Base-by-base conservation (phyloP, 345 rosid genomes). In the Barbarea vulgaris region DNA sequence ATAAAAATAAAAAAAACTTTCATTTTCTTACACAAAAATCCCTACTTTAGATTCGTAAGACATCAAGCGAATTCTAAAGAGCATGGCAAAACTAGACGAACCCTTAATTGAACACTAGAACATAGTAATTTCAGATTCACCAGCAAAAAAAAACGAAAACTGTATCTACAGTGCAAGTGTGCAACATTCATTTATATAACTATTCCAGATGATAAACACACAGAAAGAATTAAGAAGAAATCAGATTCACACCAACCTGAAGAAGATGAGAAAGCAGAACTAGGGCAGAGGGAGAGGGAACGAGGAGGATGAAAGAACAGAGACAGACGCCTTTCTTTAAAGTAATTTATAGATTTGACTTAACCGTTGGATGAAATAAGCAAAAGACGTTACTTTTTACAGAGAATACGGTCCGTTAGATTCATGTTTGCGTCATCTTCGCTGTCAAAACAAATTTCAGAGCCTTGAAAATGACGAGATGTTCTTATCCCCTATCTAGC, bases 361-460 rank as follows among this genome's bases (percentile, higher is more conserved):
- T 44, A 15, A 44, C 48, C 48, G 48, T 44, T 44, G 48, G 22
- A 39, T 60, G 58, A 53, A 42, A 44, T 33, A 30, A 11, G 47
- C 62, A 68, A 5, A 5, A 67, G 64, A 44, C 59, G 30, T 69
- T 44, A 28, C 18, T 53, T 0, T 0, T 44, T 44, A n/a, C 80
- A 33, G 70, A 69, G 57, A 52, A 12, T 31, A 61, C 47, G 63
- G 59, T 33, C 79, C 79, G 70, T 76, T 76, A 76, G 75, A 76
- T 76, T 76, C 50, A 15, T 9, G 57, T 24, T 9, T 52, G 28
- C 75, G 59, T 76, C 75, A 76, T 76, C 75, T 25, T 11, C 21
- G 18, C 70, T 65, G 79, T 76, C 69, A 39, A 75, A 44, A 27
- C 2, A 3, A 12, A 0, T 17, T 9, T 10, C 18, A 24, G 11